phyloP scores from a whole-genome alignment of 805 yeast species.

The Saturnispora sekii region DNA sequence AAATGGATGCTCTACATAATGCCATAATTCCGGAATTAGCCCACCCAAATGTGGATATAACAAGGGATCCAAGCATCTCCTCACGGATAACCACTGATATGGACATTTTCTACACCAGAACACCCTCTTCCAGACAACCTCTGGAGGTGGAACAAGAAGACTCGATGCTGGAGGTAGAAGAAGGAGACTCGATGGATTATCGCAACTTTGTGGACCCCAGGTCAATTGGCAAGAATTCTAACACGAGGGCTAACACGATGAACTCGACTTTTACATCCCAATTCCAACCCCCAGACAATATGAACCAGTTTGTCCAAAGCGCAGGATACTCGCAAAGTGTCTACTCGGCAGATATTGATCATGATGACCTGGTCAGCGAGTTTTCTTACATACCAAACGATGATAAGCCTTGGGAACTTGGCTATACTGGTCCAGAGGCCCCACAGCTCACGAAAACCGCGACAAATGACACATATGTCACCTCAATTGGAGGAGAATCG shows the following conservation, averaged over 20 bases:
- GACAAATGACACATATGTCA: neutral
- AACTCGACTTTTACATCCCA: neutral
- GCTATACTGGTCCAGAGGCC: constrained; percentile 4
- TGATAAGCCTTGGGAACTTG: constrained; percentile 14
- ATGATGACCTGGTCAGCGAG: constrained; percentile 13
- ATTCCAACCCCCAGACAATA: constrained; percentile 7
- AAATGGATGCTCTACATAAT: neutral
- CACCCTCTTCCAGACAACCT: constrained; percentile 1
- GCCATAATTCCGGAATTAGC: constrained; percentile 2
- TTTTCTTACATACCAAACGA: constrained; percentile 19
- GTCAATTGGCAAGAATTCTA: neutral
- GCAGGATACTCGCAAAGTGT: constrained; percentile 11
- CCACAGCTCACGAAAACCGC: neutral
- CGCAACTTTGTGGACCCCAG: too few species aligned
- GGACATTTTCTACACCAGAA: constrained; percentile 9
- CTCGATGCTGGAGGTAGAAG: neutral
- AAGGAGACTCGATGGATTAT: too few species aligned
- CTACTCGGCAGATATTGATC: constrained; percentile 7
- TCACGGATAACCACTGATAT: constrained; percentile 11
- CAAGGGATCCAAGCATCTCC: constrained; percentile 12
- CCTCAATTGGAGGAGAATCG: neutral
- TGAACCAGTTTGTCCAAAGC: constrained; percentile 6
- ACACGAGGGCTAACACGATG: constrained; percentile 5
- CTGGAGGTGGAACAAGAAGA: neutral
- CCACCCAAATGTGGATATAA: constrained; percentile 10